phyloP scores from a whole-genome alignment of 192 early-diverging fungal genomes.

The Physocladia obscura region DNA sequence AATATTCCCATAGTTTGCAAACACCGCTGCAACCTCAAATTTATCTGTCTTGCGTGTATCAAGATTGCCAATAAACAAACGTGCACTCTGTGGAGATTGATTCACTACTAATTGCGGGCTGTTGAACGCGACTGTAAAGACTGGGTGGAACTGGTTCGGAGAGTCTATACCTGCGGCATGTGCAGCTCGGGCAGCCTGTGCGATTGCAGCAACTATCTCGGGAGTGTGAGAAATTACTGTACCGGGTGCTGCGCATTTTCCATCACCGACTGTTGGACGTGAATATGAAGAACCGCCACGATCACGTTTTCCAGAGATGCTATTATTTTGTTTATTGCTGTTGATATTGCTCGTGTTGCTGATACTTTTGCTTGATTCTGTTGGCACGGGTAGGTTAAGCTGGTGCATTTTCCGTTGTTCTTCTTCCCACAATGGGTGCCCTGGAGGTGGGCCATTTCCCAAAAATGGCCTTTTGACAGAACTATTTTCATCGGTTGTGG shows the following conservation, averaged over 20 bases:
- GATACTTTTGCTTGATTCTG: not conserved
- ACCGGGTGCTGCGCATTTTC: conserved; percentile 19
- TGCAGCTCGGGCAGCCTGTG: conserved; percentile 1
- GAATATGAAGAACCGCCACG: not conserved
- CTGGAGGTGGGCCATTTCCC: conserved; percentile 25
- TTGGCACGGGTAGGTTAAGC: not conserved
- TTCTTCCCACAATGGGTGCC: conserved; percentile 36
- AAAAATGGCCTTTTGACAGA: not conserved
- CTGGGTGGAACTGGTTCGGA: conserved; percentile 39
- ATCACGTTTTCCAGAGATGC: not conserved
- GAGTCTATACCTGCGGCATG: not conserved
- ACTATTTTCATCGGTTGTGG: not conserved
- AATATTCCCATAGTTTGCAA: conserved; percentile 58
- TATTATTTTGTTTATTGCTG: not conserved
- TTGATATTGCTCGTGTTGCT: not conserved
- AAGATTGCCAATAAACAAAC: conserved; percentile 58
- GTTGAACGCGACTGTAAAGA: conserved; percentile 35
- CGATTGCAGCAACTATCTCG: conserved; percentile 11
- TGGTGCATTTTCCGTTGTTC: conserved; percentile 19
- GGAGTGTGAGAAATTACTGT: conserved; percentile 12
- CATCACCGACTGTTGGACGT: conserved; percentile 1
- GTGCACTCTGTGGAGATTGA: conserved; percentile 35
- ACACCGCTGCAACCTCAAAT: conserved; percentile 49
- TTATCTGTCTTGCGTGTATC: conserved; percentile 34
- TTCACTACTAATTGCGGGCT: conserved; percentile 30